These are phyloP conservation scores for Endocalyx cinctus DNA, from an alignment of 2,329 filamentous ascomycete species.

Conservation along the genomic window DNA sequence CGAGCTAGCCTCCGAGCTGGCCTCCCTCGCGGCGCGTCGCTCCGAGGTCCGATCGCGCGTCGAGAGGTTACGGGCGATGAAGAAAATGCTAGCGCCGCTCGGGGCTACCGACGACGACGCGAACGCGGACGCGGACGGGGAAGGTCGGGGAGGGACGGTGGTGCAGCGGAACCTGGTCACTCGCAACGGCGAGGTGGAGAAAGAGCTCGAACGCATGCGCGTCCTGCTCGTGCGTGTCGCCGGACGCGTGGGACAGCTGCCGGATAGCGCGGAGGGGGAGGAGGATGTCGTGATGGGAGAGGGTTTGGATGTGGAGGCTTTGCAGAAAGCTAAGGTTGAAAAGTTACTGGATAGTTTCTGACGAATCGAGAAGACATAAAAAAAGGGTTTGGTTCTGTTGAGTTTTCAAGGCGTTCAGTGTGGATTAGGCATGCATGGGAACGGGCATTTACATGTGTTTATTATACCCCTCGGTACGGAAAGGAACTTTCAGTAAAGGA, in stretches of 20 bases:
- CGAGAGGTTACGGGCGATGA: constrained; percentile 45
- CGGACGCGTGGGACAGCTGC: constrained; percentile 35
- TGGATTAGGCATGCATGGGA: no score
- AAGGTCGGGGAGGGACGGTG: constrained; percentile 30
- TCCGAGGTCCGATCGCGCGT: constrained; percentile 35
- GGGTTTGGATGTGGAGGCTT: constrained; percentile 29
- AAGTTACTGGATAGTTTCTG: constrained; percentile 33
- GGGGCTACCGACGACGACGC: constrained; percentile 10
- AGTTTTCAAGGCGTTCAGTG: no score
- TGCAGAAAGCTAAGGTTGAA: constrained; percentile 39
- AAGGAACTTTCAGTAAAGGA: no score
- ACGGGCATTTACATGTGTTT: no score
- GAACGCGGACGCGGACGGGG: constrained; percentile 14
- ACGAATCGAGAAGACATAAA: no score
- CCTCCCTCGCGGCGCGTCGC: constrained; percentile 43
- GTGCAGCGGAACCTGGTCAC: constrained; percentile 65
- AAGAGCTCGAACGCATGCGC: constrained; percentile 63
- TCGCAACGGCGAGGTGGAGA: constrained; percentile 59
- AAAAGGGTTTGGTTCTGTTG: no score
- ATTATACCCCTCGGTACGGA: no score
- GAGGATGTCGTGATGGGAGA: constrained; percentile 15
- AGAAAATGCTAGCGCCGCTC: constrained; percentile 48
- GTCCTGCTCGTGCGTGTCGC: constrained; percentile 57
- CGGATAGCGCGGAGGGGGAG: constrained; percentile 15
- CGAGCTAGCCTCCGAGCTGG: constrained; percentile 44